Percentiles rank a stretch among this genome's conserved stretches.
Evolutionary conservation across 345 rosid species (phyloP).

Genomic region (Moricandia moricandioides): DNA sequence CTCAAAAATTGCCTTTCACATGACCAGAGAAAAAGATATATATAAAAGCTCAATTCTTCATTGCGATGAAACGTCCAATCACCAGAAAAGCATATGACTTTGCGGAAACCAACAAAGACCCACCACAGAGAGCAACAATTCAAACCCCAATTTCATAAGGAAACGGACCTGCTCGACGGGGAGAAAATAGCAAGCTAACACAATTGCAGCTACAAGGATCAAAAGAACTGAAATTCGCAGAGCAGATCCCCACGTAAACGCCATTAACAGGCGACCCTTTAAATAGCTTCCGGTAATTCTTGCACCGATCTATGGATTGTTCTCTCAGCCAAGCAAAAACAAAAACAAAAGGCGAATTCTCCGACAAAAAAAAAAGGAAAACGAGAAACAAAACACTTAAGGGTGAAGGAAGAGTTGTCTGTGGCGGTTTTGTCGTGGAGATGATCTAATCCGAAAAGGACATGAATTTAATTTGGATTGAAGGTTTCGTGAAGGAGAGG

Average conservation of each 20-base stretch:
- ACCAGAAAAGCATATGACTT: conserved; percentile 11
- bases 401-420: conserved; percentile 4
- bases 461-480: not conserved
- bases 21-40: not conserved
- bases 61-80: not conserved
- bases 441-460: conserved; percentile 14
- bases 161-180: conserved; percentile 79
- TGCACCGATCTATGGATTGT: conserved; percentile 3
- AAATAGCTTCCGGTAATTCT: conserved; percentile 28
- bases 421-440: conserved; percentile 21
- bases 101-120: conserved; percentile 14
- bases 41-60: not conserved
- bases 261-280: conserved; percentile 55
- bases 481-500: conserved; percentile 20
- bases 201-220: conserved; percentile 59
- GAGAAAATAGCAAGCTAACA: conserved; percentile 78
- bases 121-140: not conserved
- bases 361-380: not conserved
- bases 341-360: not conserved
- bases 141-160: not conserved
- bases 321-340: not conserved
- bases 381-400: not conserved
- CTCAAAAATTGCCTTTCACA: not conserved
- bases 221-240: conserved; percentile 65
- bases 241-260: conserved; percentile 70